These are phyloP conservation scores for Ascochyta viciae-villosae DNA, from an alignment of 2,329 filamentous ascomycete species.

Conservation along the genomic window DNA sequence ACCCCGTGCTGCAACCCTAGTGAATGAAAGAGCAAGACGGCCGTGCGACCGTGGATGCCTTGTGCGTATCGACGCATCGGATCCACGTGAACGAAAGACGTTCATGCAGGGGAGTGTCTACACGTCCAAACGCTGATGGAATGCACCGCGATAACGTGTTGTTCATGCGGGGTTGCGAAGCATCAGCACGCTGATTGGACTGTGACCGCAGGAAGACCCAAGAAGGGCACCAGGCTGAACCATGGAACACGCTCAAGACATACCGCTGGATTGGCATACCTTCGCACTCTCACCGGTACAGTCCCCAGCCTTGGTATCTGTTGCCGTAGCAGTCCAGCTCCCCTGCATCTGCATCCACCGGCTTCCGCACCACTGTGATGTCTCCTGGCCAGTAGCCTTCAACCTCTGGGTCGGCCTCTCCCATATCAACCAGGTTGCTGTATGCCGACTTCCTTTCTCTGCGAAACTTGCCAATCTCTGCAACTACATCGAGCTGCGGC, in stretches of 20 bases:
- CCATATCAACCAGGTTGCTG: slow-evolving; percentile 45
- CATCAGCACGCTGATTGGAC: slow-evolving; percentile 6
- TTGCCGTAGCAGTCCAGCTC: slow-evolving; percentile 61
- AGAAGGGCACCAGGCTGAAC: slow-evolving; percentile 4
- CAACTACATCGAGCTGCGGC: slow-evolving; percentile 57
- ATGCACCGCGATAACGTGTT: not conserved
- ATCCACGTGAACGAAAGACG: not conserved
- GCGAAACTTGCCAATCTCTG: slow-evolving; percentile 62
- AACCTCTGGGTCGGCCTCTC: slow-evolving; percentile 47
- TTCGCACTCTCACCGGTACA: slow-evolving; percentile 53
- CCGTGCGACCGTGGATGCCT: slow-evolving; percentile 1
- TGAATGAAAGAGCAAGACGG: not conserved
- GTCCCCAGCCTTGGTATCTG: slow-evolving; percentile 60
- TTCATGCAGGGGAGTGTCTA: not conserved
- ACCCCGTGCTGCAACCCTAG: not conserved
- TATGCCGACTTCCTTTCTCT: slow-evolving; percentile 60
- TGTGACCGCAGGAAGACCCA: slow-evolving; percentile 2
- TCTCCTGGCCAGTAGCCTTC: slow-evolving; percentile 67
- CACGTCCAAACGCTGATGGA: not conserved
- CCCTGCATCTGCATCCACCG: slow-evolving; percentile 50
- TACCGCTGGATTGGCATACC: no score
- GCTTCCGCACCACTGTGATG: slow-evolving; percentile 62
- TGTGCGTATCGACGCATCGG: not conserved
- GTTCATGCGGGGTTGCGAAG: slow-evolving; percentile 3
- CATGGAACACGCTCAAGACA: not conserved